Evolutionary conservation across 2,329 filamentous ascomycete genomes (phyloP).

Genomic region (Trichoderma pleuroti): DNA sequence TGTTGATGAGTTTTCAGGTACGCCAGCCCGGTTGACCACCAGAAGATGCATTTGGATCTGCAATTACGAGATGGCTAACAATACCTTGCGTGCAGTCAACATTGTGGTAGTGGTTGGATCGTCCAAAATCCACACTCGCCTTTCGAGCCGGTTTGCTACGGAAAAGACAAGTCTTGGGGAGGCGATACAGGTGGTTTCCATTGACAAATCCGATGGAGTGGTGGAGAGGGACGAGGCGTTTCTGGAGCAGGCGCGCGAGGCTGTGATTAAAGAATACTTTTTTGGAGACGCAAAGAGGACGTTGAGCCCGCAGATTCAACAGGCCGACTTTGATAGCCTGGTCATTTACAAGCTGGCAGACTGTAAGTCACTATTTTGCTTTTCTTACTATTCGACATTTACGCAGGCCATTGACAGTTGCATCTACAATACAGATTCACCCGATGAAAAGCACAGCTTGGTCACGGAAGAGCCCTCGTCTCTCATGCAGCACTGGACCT

Average conservation of each 20-base stretch:
- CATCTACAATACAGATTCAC: constrained; percentile 10
- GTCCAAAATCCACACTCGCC: constrained; percentile 69
- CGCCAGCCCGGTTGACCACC: constrained; percentile 15
- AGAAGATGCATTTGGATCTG: not conserved
- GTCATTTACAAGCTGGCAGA: constrained; percentile 68
- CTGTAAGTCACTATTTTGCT: constrained; percentile 40
- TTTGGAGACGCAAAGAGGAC: constrained; percentile 77
- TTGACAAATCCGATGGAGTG: constrained; percentile 83
- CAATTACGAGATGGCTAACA: not conserved
- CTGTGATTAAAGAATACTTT: constrained; percentile 87
- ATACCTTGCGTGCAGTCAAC: constrained; percentile 53
- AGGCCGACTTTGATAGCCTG: constrained; percentile 72
- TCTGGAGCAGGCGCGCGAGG: constrained; percentile 69
- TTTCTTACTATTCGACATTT: not conserved
- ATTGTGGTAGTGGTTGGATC: constrained; percentile 80
- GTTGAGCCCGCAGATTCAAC: constrained; percentile 82
- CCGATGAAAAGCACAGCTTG: constrained; percentile 43
- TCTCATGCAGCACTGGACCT: constrained; percentile 72
- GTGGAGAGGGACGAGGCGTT: constrained; percentile 71
- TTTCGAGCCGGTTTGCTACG: constrained; percentile 64
- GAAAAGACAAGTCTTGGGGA: constrained; percentile 59
- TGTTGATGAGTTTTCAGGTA: constrained; percentile 52
- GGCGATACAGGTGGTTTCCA: constrained; percentile 67
- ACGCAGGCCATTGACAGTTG: not conserved
- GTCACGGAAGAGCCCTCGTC: constrained; percentile 63